Evolutionary conservation across 345 rosid species (phyloP), one percentile per base, ranked within the genome.

Genomic region (Brassica incana): DNA sequence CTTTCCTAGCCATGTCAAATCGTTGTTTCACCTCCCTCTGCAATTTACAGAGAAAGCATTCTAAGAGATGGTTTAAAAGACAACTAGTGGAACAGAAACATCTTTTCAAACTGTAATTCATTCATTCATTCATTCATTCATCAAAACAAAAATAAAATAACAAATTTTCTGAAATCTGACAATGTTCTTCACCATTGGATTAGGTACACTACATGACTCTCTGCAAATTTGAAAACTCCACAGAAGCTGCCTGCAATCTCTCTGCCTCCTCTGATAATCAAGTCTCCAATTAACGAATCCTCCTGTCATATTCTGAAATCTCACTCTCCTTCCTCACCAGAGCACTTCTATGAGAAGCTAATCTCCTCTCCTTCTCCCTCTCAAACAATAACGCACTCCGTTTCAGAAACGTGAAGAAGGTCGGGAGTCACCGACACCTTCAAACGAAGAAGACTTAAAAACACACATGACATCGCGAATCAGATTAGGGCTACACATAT

Each of bases 241-340:
- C 40, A 45, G 82, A 54, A 0, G 90, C 58, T 3, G 74, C 66
- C 54, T 80, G 86, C 77, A 88, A 79, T 77, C 84, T 93, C 15
- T 83, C 82, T 36, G 36, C 77, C 84, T 95, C 98, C n/a, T 72
- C 83, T 0, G 75, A 64, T 76, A 91, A 78, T 0, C 79, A 82
- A 70, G 35, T 32, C 77, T 89, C 90, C 25, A 89, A 63, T 74
- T 85, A 88, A 72, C 82, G 83, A 62, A 91, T 71, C 85, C 84
- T 93, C 84, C 85, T 72, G 38, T 68, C 43, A 71, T 75, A 88
- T 73, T 89, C 97, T 2, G 78, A 65, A 40, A 93, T 73, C 67
- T 86, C 88, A 82, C 98, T 89, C 86, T 95, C 95, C 76, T 89
- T 91, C 62, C 93, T 84, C 25, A 90, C 77, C 58, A 95, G 68